Evolutionary conservation across 2,329 filamentous ascomycete species (phyloP), one percentile per base, ranked within the genome.

Genomic region (Aspergillus ochraceus): DNA sequence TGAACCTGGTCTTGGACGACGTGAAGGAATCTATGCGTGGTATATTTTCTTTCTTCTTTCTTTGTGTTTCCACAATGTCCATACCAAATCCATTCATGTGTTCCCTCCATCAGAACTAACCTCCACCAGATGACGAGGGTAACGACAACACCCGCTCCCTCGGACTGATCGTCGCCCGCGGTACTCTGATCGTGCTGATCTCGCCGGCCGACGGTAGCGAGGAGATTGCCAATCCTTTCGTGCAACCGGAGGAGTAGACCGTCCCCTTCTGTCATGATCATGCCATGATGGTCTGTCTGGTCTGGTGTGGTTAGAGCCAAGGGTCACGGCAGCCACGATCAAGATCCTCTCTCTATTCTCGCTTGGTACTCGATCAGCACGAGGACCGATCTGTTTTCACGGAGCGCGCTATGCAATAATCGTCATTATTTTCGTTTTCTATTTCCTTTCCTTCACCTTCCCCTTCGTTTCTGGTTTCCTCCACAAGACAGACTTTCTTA

Each of bases 1-100:
- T 98, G 93, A 99, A 99, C 76, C 83, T 99, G 63, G 95, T 99
- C 26, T 82, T 99, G 58, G 95, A 98, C 72, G 91, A 98, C 68
- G 94, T 96, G 55, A 88, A 95, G 75, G 95, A 99, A 76, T 85
- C 89, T 52, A 88, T 97, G 78, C 86, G 90, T 82, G 94, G 94
- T 96, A 80, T 63, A 83, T 70, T 56, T n/a, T 4, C 17, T 32
- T 29, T 9, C 8, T 29, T 29, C 26, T 29, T 29, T 9, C 26
- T 2, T 29, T 29, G 26, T 29, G 4, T 26, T 26, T n/a, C 26
- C 14, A 36, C n/a, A n/a, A n/a, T n/a, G n/a, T n/a, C n/a, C n/a
- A n/a, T n/a, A n/a, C n/a, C n/a, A n/a, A n/a, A n/a, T n/a, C n/a
- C n/a, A n/a, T n/a, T n/a, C n/a, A n/a, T 29, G 26, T 29, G 4